phyloP scores from a whole-genome alignment of 176 grass and related monocot genomes.

The Zea mays region Zm-B73-REFERENCE-NAM-5.0 NC_050104.1:145302501-145303000 shows the following conservation, averaged over 20 bases:
- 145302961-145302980: background rate
- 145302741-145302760: background rate
- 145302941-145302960: background rate
- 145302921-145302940: slow-evolving; percentile 21
- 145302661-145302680: slow-evolving; percentile 62
- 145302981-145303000: background rate
- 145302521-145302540: slow-evolving; percentile 58
- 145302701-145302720: slow-evolving; percentile 47
- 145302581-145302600: slow-evolving; percentile 78
- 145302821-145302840: slow-evolving; percentile 66
- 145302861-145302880: slow-evolving; percentile 72
- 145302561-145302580: slow-evolving; percentile 93
- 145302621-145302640: slow-evolving; percentile 72
- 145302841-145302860: slow-evolving; percentile 64
- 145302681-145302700: slow-evolving; percentile 95
- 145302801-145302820: slow-evolving; percentile 58
- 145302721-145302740: background rate
- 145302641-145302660: slow-evolving; percentile 55
- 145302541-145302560: slow-evolving; percentile 71
- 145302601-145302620: slow-evolving; percentile 80
- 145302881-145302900: slow-evolving; percentile 80
- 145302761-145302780: slow-evolving; percentile 7
- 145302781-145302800: background rate
- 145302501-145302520: slow-evolving; percentile 51
- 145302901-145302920: slow-evolving; percentile 79